phyloP scores from a whole-genome alignment of 1,284 basidiomycete species.

The Bjerkandera adusta region DNA sequence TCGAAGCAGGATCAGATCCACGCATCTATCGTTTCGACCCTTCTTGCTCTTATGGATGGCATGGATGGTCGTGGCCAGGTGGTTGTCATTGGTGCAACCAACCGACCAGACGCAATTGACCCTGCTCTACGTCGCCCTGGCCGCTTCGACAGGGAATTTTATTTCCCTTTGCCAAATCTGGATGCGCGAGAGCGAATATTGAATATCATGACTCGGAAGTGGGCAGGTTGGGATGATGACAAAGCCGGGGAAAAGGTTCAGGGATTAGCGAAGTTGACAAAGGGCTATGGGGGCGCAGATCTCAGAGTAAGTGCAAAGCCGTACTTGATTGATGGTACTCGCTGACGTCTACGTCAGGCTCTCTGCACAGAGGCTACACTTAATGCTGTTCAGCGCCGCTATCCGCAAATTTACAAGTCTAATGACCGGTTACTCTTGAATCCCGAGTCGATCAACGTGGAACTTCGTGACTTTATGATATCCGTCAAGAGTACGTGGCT shows the following conservation, averaged over 20 bases:
- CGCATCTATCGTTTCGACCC: constrained; percentile 94
- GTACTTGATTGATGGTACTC: background rate
- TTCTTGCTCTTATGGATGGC: constrained; percentile 98
- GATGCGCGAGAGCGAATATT: constrained; percentile 90
- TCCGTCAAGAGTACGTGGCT: constrained; percentile 84
- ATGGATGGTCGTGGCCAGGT: constrained; percentile 99
- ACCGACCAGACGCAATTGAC: constrained; percentile 95
- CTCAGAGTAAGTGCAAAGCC: constrained; percentile 80
- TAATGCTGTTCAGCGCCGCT: constrained; percentile 94
- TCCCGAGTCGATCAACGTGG: constrained; percentile 84
- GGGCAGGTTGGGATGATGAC: constrained; percentile 82
- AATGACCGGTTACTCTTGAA: constrained; percentile 84
- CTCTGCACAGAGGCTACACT: constrained; percentile 95
- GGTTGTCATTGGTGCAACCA: constrained; percentile 98
- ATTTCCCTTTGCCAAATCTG: constrained; percentile 88
- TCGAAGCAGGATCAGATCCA: constrained; percentile 99
- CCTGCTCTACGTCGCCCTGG: constrained; percentile 94
- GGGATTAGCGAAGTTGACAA: constrained; percentile 87
- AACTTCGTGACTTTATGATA: constrained; percentile 95
- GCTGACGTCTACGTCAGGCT: constrained; percentile 50
- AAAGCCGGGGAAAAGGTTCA: constrained; percentile 55
- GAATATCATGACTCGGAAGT: constrained; percentile 87
- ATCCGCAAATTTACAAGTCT: constrained; percentile 97
- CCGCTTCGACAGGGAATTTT: constrained; percentile 97
- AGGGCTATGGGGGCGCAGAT: constrained; percentile 98